Percentiles rank a stretch among this genome's conserved stretches.
Evolutionary conservation across 441 rosid genomes (phyloP).

Genomic region (Pelargonium fulgidum): DNA sequence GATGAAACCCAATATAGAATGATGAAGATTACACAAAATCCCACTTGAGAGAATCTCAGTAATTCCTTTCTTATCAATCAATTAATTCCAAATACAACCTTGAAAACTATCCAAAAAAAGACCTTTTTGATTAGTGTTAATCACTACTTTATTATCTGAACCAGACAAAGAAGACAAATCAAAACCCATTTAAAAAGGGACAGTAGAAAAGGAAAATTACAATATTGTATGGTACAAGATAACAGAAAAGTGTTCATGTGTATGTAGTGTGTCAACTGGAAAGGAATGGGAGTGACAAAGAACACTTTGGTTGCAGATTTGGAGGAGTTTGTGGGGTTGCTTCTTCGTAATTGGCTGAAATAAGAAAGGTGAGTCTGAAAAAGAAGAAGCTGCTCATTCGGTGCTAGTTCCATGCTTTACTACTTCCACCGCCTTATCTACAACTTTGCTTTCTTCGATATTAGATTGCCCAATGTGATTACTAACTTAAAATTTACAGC

Average conservation of each 20-base stretch:
- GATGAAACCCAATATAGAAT: slow-evolving; percentile 15
- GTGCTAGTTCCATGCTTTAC: too few species aligned
- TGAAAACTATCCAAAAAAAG: not conserved
- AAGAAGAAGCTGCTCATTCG: too few species aligned
- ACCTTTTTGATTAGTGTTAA: not conserved
- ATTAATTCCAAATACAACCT: slow-evolving; percentile 31
- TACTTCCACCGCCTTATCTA: too few species aligned
- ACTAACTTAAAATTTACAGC: too few species aligned
- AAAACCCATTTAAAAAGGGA: slow-evolving; percentile 16
- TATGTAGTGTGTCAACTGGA: slow-evolving; percentile 1
- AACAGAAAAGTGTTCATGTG: slow-evolving; percentile 8
- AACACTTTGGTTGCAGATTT: slow-evolving; percentile 28
- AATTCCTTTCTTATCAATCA: slow-evolving; percentile 42
- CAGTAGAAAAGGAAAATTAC: slow-evolving; percentile 25
- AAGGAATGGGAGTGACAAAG: slow-evolving; percentile 1
- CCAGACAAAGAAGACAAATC: slow-evolving; percentile 14
- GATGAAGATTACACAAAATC: slow-evolving; percentile 6
- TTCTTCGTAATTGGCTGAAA: slow-evolving; percentile 12
- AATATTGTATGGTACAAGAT: slow-evolving; percentile 4
- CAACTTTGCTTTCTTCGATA: too few species aligned
- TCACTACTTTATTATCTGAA: not conserved
- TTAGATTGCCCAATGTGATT: too few species aligned
- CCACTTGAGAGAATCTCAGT: slow-evolving; percentile 26
- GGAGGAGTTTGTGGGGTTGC: slow-evolving; percentile 6
- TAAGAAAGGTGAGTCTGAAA: slow-evolving; percentile 9